A percentile compares a stretch with the other conserved stretches of the same genome.
Conservation (phyloP, 2,329 filamentous ascomycete genomes). For the Cytospora leucostoma region DNA sequence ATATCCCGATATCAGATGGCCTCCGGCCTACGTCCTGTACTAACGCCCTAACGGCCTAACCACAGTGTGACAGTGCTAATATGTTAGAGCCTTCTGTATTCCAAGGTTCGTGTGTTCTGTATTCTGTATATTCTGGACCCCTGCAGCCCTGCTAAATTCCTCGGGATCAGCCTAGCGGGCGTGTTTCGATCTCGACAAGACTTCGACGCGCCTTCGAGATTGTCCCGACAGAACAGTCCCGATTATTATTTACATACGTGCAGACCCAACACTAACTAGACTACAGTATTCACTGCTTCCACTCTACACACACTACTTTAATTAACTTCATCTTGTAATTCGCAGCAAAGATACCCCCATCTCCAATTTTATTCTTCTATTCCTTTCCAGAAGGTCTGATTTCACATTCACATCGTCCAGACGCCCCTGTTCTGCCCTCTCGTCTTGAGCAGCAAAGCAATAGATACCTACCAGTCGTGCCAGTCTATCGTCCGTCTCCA, state of each 20-base stretch:
- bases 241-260: background rate
- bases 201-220: background rate
- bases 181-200: background rate
- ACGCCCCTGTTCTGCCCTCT: background rate
- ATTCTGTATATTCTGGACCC: too few relatives aligned
- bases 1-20: background rate
- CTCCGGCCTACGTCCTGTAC: background rate
- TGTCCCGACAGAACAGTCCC: background rate
- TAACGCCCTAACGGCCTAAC: background rate
- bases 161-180: conserved; percentile 1
- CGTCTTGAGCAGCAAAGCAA: background rate
- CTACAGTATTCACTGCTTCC: background rate
- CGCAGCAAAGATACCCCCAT: background rate
- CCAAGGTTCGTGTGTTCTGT: too few relatives aligned
- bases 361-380: background rate
- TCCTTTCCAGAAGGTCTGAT: too few relatives aligned
- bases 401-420: too few relatives aligned
- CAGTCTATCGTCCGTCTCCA: background rate
- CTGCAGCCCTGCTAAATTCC: background rate
- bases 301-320: background rate
- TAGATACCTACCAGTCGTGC: too few relatives aligned
- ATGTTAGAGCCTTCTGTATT: background rate
- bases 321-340: background rate
- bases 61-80: background rate
- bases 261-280: background rate